Conservation (phyloP, 176 grass and related monocot species). For the Cocos nucifera region DNA sequence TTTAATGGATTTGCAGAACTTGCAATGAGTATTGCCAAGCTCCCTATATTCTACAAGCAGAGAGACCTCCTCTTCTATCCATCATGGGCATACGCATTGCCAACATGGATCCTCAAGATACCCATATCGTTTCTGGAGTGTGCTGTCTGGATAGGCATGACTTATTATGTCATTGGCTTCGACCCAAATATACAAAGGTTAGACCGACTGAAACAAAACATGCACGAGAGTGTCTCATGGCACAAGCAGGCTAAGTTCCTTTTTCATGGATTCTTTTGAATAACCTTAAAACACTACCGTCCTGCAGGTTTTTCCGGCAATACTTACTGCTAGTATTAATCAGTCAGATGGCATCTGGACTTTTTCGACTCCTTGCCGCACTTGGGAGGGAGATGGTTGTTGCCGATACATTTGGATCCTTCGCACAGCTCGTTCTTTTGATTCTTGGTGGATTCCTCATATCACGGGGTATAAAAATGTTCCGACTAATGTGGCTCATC, state of each 20-base stretch:
- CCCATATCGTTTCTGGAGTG: conserved; percentile 45
- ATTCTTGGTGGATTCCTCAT: conserved; percentile 63
- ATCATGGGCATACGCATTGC: conserved; percentile 39
- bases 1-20: conserved; percentile 54
- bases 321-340: conserved; percentile 47
- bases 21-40: conserved; percentile 37
- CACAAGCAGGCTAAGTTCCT: too few species aligned
- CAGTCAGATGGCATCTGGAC: conserved; percentile 45
- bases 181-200: conserved; percentile 52
- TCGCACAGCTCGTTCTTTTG: conserved; percentile 47
- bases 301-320: conserved; percentile 48
- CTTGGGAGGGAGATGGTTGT: conserved; percentile 55
- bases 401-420: conserved; percentile 55
- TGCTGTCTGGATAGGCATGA: conserved; percentile 37
- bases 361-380: conserved; percentile 56
- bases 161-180: conserved; percentile 54
- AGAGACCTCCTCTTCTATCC: conserved; percentile 54
- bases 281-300: too few species aligned
- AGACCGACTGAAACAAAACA: conserved; percentile 5
- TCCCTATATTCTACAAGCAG: conserved; percentile 54
- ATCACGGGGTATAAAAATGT: conserved; percentile 37
- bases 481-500: too few species aligned
- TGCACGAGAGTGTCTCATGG: not conserved
- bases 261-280: too few species aligned
- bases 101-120: conserved; percentile 35